Percentiles rank a stretch among this genome's conserved stretches.
phyloP scores from a whole-genome alignment of 2,329 filamentous ascomycete genomes.

The Aspergillus versicolor region DNA sequence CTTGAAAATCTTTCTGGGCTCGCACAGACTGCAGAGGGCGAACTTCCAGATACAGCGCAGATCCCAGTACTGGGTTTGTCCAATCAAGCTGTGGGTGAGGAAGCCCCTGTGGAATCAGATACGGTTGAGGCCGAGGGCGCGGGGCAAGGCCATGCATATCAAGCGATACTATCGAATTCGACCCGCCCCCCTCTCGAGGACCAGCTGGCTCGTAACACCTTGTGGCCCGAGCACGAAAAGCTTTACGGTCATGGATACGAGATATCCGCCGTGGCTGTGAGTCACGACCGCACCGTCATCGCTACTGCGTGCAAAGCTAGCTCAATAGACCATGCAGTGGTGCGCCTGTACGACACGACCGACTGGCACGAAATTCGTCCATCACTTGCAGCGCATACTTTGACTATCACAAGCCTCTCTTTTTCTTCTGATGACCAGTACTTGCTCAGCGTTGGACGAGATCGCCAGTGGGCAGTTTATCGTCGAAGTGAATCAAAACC shows the following conservation, averaged over 20 bases:
- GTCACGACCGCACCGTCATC: slow-evolving; percentile 70
- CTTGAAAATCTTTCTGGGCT: slow-evolving; percentile 68
- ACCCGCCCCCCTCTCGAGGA: slow-evolving; percentile 84
- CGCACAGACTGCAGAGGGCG: slow-evolving; percentile 33
- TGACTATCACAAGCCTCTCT: slow-evolving; percentile 79
- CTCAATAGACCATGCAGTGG: slow-evolving; percentile 89
- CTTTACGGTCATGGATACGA: slow-evolving; percentile 98
- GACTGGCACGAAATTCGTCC: slow-evolving; percentile 87
- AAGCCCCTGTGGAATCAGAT: slow-evolving; percentile 31
- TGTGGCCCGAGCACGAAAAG: slow-evolving; percentile 96
- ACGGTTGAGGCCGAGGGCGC: slow-evolving; percentile 42
- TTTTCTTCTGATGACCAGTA: slow-evolving; percentile 74
- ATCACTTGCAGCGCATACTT: slow-evolving; percentile 76
- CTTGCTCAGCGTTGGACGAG: slow-evolving; percentile 84
- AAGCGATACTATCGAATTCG: slow-evolving; percentile 51
- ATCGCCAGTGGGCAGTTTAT: slow-evolving; percentile 89
- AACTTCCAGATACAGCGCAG: slow-evolving; percentile 81
- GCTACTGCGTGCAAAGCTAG: slow-evolving; percentile 93
- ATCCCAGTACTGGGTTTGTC: slow-evolving; percentile 94
- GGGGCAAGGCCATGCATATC: slow-evolving; percentile 20
- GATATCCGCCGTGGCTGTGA: slow-evolving; percentile 81
- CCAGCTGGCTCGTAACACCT: slow-evolving; percentile 79
- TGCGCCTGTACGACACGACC: slow-evolving; percentile 83
- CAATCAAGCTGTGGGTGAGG: slow-evolving; percentile 77
- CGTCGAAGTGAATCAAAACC: slow-evolving; percentile 46